Evolutionary conservation across 2,329 filamentous ascomycete genomes (phyloP).

Genomic region (Aspergillus candidus): DNA sequence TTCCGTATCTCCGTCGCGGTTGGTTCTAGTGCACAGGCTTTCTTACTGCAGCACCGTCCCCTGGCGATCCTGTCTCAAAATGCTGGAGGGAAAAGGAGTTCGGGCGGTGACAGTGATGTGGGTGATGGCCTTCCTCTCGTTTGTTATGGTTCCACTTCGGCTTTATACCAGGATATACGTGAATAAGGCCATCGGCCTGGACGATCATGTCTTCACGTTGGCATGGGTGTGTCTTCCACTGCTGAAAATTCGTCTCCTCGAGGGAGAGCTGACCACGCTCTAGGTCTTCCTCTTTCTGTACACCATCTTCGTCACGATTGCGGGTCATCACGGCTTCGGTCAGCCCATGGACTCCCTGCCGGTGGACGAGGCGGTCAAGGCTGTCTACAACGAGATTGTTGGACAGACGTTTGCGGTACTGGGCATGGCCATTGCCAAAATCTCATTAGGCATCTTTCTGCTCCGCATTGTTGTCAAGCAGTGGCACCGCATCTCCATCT

Average conservation of each 20-base stretch:
- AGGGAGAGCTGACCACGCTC: background rate
- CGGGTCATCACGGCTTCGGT: conserved; percentile 32
- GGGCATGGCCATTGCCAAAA: conserved; percentile 37
- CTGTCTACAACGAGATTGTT: conserved; percentile 18
- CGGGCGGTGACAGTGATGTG: conserved; percentile 19
- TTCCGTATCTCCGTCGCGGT: too few relatives aligned
- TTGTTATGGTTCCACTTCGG: conserved; percentile 19
- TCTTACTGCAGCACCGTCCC: too few relatives aligned
- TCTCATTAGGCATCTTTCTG: conserved; percentile 37
- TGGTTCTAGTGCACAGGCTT: too few relatives aligned
- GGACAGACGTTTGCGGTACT: conserved; percentile 35
- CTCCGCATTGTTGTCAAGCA: conserved; percentile 30
- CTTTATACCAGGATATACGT: conserved; percentile 21
- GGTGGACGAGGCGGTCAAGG: conserved; percentile 20
- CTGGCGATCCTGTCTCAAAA: background rate
- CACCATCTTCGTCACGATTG: conserved; percentile 27
- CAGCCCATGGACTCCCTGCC: conserved; percentile 17
- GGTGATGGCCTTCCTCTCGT: conserved; percentile 17
- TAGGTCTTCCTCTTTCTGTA: conserved; percentile 21
- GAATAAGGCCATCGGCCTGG: conserved; percentile 33
- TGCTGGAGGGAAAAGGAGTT: conserved; percentile 11
- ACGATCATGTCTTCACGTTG: conserved; percentile 29
- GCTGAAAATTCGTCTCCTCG: background rate
- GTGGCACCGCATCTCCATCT: conserved; percentile 35
- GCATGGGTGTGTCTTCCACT: conserved; percentile 17